Conservation (phyloP, 202 grass and related monocot genomes). For the Digitaria exilis region DNA sequence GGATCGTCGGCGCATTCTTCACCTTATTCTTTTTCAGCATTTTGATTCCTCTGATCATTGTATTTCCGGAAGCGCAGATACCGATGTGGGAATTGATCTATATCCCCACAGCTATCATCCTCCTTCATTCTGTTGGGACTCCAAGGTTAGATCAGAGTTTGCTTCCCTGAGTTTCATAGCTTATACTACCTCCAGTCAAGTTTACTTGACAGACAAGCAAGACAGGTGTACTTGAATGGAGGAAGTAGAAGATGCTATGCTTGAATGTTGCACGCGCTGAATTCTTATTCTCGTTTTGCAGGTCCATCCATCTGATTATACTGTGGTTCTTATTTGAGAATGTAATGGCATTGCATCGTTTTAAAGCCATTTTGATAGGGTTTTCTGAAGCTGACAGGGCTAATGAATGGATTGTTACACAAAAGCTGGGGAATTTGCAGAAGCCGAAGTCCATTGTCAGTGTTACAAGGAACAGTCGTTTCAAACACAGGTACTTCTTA, state of each 20-base stretch:
- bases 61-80: conserved; percentile 57
- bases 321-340: conserved; percentile 78
- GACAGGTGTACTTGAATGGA: background rate
- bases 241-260: background rate
- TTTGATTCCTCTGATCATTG: conserved; percentile 49
- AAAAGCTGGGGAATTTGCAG: conserved; percentile 58
- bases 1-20: conserved; percentile 56
- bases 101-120: conserved; percentile 47
- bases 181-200: background rate
- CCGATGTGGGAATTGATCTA: conserved; percentile 52
- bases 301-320: conserved; percentile 59
- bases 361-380: conserved; percentile 68
- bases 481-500: conserved; percentile 50
- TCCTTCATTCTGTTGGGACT: conserved; percentile 65
- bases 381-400: conserved; percentile 63
- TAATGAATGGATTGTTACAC: conserved; percentile 85
- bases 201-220: background rate
- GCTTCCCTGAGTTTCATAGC: background rate
- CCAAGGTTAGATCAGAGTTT: conserved; percentile 54
- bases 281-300: conserved; percentile 23
- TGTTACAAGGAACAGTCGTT: conserved; percentile 21
- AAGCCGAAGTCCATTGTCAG: conserved; percentile 44
- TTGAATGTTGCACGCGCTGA: background rate
- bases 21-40: conserved; percentile 73
- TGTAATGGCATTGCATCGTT: conserved; percentile 73